Evolutionary conservation across 208 protist genomes (phyloP).

Genomic region (Wallacemonas sp.): DNA sequence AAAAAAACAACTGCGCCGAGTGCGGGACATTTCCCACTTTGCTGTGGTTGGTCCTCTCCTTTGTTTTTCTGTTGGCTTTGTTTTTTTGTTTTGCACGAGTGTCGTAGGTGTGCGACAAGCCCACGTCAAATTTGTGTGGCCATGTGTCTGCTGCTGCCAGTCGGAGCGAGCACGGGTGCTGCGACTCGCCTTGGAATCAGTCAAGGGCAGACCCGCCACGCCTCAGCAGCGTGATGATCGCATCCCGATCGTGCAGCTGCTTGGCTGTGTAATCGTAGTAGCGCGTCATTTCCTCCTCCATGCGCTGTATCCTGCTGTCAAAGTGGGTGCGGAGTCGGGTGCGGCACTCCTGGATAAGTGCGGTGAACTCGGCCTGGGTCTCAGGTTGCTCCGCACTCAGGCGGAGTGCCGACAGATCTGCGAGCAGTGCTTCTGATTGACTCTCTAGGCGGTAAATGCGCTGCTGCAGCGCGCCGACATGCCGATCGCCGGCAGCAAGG

Average conservation of each 20-base stretch:
- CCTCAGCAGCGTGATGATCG: background rate
- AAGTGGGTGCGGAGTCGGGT: constrained; percentile 1
- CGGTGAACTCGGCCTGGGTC: background rate
- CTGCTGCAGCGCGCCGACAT: background rate
- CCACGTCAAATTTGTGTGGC: no score
- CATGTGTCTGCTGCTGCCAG: no score
- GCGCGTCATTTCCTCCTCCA: constrained; percentile 1
- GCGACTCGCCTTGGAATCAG: no score
- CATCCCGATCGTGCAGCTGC: background rate
- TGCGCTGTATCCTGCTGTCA: background rate
- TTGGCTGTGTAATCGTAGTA: constrained; percentile 10
- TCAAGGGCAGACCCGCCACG: background rate
- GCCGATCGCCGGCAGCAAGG: background rate
- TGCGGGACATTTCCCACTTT: no score
- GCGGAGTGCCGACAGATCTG: background rate
- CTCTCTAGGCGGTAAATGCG: background rate
- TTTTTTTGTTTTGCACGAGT: no score
- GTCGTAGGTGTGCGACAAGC: no score
- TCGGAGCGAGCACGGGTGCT: no score
- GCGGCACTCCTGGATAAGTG: constrained; percentile 4
- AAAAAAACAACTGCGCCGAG: no score
- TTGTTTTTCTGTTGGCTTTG: no score
- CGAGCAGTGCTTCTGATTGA: background rate
- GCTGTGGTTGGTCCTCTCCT: no score
- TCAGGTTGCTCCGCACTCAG: background rate